These are phyloP conservation scores for Colletotrichum cordylinicola DNA, from an alignment of 2,329 filamentous ascomycete species.

Conservation along the genomic window DNA sequence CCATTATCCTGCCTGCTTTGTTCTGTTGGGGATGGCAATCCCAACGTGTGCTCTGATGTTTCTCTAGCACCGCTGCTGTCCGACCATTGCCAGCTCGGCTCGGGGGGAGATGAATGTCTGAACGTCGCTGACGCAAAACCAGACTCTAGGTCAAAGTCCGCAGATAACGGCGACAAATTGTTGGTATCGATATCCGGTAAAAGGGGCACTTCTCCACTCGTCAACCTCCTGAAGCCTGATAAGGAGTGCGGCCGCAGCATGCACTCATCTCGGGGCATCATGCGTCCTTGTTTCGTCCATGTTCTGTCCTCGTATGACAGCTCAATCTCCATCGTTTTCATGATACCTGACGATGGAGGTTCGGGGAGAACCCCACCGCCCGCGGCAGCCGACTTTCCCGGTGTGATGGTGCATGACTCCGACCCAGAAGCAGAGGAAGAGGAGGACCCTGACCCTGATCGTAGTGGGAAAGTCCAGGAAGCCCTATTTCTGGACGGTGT, in stretches of 20 bases:
- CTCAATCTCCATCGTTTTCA: constrained; percentile 19
- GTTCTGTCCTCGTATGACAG: constrained; percentile 5
- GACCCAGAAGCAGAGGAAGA: neutral
- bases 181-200: neutral
- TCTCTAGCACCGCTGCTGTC: neutral
- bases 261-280: neutral
- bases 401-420: neutral
- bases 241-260: neutral
- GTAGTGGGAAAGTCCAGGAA: neutral
- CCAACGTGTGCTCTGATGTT: neutral
- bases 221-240: neutral
- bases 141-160: neutral
- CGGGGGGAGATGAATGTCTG: neutral
- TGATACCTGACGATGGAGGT: constrained; percentile 2
- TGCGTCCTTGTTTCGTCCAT: neutral
- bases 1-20: neutral
- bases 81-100: neutral
- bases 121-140: neutral
- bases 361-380: neutral
- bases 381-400: neutral
- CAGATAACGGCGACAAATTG: neutral
- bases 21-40: neutral
- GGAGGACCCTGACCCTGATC: neutral
- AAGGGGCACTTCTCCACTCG: neutral
- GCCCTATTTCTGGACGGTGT: neutral